phyloP scores from a whole-genome alignment of 2,329 filamentous ascomycete genomes.

The Chaetomium sp. region DNA sequence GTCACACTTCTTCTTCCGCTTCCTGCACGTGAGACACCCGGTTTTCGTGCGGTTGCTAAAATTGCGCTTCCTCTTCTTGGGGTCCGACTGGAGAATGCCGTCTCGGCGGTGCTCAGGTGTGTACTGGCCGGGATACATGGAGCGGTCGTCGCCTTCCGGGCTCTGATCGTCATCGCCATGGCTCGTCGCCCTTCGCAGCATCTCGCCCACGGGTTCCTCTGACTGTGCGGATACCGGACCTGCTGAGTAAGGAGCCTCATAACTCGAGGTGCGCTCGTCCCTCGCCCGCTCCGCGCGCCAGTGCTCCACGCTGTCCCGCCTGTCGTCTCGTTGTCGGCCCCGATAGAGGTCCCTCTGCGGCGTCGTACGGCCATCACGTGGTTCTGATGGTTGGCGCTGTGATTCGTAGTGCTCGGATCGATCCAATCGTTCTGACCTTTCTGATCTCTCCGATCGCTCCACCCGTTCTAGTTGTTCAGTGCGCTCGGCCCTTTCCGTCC shows the following conservation, averaged over 20 bases:
- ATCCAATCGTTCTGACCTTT: conserved; percentile 10
- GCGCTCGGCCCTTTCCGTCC: conserved; percentile 6
- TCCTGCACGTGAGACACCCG: conserved; percentile 85
- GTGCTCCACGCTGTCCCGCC: conserved; percentile 35
- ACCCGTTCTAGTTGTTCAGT: conserved; percentile 6
- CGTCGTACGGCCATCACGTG: conserved; percentile 38
- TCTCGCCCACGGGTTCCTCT: conserved; percentile 45
- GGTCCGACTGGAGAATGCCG: conserved; percentile 49
- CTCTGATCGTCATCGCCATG: conserved; percentile 45
- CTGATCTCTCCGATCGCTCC: conserved; percentile 7
- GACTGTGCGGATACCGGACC: conserved; percentile 40
- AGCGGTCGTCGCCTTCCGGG: conserved; percentile 46
- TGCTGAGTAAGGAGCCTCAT: conserved; percentile 42
- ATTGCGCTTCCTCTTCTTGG: conserved; percentile 67
- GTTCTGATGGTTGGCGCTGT: conserved; percentile 19
- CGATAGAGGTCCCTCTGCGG: conserved; percentile 32
- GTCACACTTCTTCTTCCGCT: conserved; percentile 96
- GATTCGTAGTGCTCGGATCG: conserved; percentile 17
- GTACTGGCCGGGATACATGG: conserved; percentile 39
- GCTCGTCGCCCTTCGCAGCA: conserved; percentile 38
- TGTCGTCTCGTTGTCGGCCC: conserved; percentile 15
- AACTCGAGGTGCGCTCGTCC: conserved; percentile 41
- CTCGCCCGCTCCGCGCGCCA: conserved; percentile 45
- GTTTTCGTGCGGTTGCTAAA: conserved; percentile 97
- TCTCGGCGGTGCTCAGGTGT: conserved; percentile 44